Conservation (phyloP, 768 basidiomycete species). For the Leccinum incarnatum region DNA sequence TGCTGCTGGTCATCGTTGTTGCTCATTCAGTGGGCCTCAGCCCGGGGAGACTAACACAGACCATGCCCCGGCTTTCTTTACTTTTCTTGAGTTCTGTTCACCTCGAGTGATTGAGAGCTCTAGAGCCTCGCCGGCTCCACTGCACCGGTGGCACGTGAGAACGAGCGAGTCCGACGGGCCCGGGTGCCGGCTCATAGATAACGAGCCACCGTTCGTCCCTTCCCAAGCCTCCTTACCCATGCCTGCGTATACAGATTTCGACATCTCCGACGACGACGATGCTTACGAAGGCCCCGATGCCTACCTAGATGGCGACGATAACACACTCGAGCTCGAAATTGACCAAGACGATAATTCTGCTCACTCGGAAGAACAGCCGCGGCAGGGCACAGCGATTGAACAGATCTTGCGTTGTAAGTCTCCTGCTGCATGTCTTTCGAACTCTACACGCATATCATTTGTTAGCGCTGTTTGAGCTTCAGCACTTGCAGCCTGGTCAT, state of each 20-base stretch:
- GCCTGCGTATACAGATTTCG: constrained; percentile 20
- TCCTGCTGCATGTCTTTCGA: neutral
- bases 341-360: constrained; percentile 20
- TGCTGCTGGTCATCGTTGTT: neutral
- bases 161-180: neutral
- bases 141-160: constrained; percentile 3
- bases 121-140: neutral
- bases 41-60: neutral
- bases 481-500: constrained; percentile 18
- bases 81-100: neutral
- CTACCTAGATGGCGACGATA: constrained; percentile 34
- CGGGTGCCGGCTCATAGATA: neutral
- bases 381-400: constrained; percentile 14
- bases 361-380: neutral
- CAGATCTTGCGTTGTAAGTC: constrained; percentile 33
- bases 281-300: constrained; percentile 35
- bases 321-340: constrained; percentile 34
- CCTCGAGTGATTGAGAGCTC: neutral
- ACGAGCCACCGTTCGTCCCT: no score
- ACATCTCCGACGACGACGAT: constrained; percentile 31
- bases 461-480: constrained; percentile 30
- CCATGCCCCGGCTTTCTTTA: neutral
- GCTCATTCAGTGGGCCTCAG: neutral
- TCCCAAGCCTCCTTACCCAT: constrained; percentile 10
- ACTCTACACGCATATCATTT: constrained; percentile 4